Evolutionary conservation across 805 yeast genomes (phyloP).

Genomic region (Wickerhamiella azymoides): DNA sequence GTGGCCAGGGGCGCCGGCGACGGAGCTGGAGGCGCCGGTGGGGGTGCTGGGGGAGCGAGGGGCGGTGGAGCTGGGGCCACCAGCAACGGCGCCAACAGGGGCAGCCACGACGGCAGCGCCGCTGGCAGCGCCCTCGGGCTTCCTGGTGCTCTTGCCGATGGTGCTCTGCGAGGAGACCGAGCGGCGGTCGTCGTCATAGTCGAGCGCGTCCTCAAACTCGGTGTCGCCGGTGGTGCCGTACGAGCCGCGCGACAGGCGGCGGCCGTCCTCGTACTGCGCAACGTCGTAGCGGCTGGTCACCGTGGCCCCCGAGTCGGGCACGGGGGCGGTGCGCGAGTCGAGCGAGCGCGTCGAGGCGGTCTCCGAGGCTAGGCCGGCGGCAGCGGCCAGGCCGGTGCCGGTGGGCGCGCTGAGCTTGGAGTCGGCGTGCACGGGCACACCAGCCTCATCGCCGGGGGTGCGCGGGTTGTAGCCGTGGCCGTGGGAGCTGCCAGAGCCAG

Average conservation of each 20-base stretch:
- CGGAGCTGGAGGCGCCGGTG: slow-evolving; percentile 1
- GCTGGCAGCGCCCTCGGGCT: background rate
- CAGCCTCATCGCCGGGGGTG: background rate
- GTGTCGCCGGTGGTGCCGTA: slow-evolving; percentile 6
- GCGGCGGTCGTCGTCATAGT: background rate
- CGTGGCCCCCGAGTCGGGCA: slow-evolving; percentile 5
- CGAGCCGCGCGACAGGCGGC: slow-evolving; percentile 2
- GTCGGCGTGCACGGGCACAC: background rate
- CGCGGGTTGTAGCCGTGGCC: background rate
- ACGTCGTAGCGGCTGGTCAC: background rate
- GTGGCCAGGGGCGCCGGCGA: slow-evolving; percentile 1
- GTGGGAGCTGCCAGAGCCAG: background rate
- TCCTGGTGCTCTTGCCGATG: slow-evolving; percentile 4
- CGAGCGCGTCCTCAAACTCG: slow-evolving; percentile 7
- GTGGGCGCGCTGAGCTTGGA: background rate
- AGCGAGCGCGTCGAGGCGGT: slow-evolving; percentile 2
- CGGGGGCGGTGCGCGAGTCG: slow-evolving; percentile 8
- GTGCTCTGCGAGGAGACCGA: slow-evolving; percentile 7
- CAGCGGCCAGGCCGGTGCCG: background rate
- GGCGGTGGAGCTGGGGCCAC: background rate
- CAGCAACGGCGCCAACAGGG: background rate
- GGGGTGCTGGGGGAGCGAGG: no score
- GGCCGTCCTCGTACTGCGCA: background rate
- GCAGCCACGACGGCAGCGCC: background rate
- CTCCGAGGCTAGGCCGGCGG: background rate